Evolutionary conservation across 495 filamentous ascomycete genomes (phyloP).

Genomic region (Durotheca rogersii): DNA sequence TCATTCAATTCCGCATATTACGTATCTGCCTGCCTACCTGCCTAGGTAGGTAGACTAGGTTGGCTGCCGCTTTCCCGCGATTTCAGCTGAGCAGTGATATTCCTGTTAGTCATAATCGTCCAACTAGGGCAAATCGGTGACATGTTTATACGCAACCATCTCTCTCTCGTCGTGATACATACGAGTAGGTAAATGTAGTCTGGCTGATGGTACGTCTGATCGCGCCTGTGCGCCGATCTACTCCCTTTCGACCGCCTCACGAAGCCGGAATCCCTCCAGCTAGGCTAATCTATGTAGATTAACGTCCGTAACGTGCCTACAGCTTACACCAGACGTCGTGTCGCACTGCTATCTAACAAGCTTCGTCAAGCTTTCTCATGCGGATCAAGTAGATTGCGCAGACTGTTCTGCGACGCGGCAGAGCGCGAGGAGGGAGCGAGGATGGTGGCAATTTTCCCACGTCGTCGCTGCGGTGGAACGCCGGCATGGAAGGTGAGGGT

Average conservation of each 20-base stretch:
- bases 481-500: slow-evolving; percentile 14
- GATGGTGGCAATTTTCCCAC: slow-evolving; percentile 22
- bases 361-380: slow-evolving; percentile 33
- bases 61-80: not conserved
- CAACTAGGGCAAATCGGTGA: slow-evolving; percentile 18
- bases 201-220: too few species aligned
- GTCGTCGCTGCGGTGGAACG: slow-evolving; percentile 29
- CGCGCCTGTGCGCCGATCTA: too few species aligned
- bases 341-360: slow-evolving; percentile 28
- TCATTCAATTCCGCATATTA: too few species aligned
- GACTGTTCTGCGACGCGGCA: too few species aligned
- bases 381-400: slow-evolving; percentile 25
- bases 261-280: slow-evolving; percentile 16
- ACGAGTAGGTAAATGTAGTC: too few species aligned
- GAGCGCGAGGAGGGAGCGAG: slow-evolving; percentile 6
- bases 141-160: too few species aligned
- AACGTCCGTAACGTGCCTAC: slow-evolving; percentile 15
- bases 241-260: slow-evolving; percentile 11
- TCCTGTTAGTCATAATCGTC: slow-evolving; percentile 18
- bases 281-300: not conserved
- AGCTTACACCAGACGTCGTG: not conserved
- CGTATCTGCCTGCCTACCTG: too few species aligned
- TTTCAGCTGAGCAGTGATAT: slow-evolving; percentile 9
- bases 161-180: too few species aligned
- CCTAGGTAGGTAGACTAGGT: too few species aligned